Conservation (phyloP, 345 rosid species). For the Chamaenerion angustifolium region DNA sequence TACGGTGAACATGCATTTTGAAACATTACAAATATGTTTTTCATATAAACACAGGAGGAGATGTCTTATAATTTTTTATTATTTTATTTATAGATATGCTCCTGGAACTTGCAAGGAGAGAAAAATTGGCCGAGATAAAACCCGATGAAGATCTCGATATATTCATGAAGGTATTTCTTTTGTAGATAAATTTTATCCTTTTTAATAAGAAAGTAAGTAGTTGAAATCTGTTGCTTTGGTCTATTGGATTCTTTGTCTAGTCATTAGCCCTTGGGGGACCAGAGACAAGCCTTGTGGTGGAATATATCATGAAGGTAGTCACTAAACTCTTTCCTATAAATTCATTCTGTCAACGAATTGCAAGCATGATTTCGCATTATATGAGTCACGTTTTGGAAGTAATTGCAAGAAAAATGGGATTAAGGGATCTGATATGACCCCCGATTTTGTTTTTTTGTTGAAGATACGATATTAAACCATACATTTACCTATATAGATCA, state of each 20-base stretch:
- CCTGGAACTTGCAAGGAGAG: constrained; percentile 81
- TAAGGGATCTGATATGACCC: no score
- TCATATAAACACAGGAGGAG: neutral
- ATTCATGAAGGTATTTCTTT: constrained; percentile 72
- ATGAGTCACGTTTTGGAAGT: no score
- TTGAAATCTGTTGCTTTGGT: constrained; percentile 7
- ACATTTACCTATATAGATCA: no score
- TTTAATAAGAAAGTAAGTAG: neutral
- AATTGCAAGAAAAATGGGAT: no score
- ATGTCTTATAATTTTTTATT: no score
- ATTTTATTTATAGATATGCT: constrained; percentile 96
- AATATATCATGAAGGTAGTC: constrained; percentile 90
- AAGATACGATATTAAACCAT: no score
- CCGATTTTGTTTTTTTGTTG: no score
- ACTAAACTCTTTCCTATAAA: constrained; percentile 9
- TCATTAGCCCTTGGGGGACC: constrained; percentile 84
- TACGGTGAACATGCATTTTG: constrained; percentile 36
- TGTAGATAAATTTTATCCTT: neutral
- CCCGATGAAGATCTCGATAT: constrained; percentile 99
- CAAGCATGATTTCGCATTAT: no score
- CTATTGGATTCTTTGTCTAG: constrained; percentile 17
- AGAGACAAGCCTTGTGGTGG: constrained; percentile 73
- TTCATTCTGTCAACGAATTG: constrained; percentile 2
- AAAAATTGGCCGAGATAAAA: constrained; percentile 77
- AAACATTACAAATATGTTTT: neutral